phyloP scores from a whole-genome alignment of 768 basidiomycete species.

The Lactarius akahatsu region DNA sequence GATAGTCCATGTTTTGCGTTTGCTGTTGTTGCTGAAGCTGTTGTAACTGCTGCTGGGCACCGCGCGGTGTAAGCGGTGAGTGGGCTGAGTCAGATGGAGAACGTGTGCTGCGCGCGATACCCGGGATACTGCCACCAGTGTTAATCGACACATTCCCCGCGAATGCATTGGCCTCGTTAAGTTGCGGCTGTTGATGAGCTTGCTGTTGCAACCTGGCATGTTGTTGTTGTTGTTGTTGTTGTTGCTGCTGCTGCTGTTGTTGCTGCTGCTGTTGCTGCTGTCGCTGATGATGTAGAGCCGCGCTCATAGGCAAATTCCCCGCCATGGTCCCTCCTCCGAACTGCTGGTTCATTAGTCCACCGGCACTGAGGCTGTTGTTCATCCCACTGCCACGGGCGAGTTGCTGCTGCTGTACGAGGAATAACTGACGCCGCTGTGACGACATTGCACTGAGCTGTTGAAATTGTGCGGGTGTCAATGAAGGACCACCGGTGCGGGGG shows the following conservation, averaged over 20 bases:
- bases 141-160: conserved; percentile 36
- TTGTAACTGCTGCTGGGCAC: conserved; percentile 30
- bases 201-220: conserved; percentile 41
- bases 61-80: conserved; percentile 43
- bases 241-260: conserved; percentile 34
- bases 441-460: conserved; percentile 31
- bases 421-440: conserved; percentile 48
- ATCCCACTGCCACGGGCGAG: conserved; percentile 15
- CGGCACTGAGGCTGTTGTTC: conserved; percentile 14
- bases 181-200: conserved; percentile 26
- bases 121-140: conserved; percentile 48
- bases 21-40: conserved; percentile 34
- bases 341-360: conserved; percentile 21
- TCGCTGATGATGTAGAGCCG: conserved; percentile 17
- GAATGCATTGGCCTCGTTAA: conserved; percentile 47
- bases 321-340: conserved; percentile 19
- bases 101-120: conserved; percentile 71
- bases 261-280: conserved; percentile 29
- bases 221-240: conserved; percentile 47
- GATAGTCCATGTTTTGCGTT: conserved; percentile 23
- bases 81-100: conserved; percentile 67
- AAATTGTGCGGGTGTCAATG: conserved; percentile 34
- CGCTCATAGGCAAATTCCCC: conserved; percentile 9
- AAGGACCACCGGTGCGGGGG: conserved; percentile 29
- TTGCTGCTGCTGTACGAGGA: conserved; percentile 41